Evolutionary conservation across 2,329 filamentous ascomycete genomes (phyloP), one percentile per base, ranked within the genome.

Genomic region (Fusarium sp.): DNA sequence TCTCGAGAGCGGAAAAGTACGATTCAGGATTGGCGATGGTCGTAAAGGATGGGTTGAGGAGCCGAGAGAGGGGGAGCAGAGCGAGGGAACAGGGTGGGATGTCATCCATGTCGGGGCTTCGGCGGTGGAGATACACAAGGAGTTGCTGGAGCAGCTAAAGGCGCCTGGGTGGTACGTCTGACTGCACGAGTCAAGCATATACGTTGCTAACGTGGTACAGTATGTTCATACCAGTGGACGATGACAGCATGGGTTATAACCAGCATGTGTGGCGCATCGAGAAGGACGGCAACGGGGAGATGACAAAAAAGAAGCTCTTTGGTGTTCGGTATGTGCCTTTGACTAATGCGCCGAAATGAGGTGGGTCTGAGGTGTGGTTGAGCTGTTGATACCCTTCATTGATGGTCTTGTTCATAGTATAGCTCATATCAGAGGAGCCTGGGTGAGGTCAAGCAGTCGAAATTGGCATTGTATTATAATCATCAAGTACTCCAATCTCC

Each of bases 21-120:
- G 80, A 53, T 96, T 96, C 71, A 81, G 93, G 2, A 81, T 86
- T 0, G 93, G 87, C 0, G 93, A 97, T 77, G 90, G 90, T 2
- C 76, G 90, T 6, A 81, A 84, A 60, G 90, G 90, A 1, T 89
- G 84, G 49, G 70, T 80, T 2, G 83, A 82, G 67, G 66, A 70
- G 10, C 61, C 71, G 2, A 70, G 76, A 53, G 77, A 70, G 69
- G 84, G 78, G 3, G 75, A 76, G 39, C 81, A 80, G 6, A 80
- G 80, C 51, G 77, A 79, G 11, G 81, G 77, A 59, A 77, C 75
- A 27, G 82, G 87, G 0, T 99, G 94, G 82, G 92, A 98, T 81
- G 93, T 91, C 3, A 98, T 99, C 57, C 95, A 98, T 73, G 95
- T 98, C 3, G 95, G 95, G 0, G 95, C 95, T 1, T 91, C 92